phyloP scores from a whole-genome alignment of 768 basidiomycete genomes.

The Phanerodontia chrysosporium region DNA sequence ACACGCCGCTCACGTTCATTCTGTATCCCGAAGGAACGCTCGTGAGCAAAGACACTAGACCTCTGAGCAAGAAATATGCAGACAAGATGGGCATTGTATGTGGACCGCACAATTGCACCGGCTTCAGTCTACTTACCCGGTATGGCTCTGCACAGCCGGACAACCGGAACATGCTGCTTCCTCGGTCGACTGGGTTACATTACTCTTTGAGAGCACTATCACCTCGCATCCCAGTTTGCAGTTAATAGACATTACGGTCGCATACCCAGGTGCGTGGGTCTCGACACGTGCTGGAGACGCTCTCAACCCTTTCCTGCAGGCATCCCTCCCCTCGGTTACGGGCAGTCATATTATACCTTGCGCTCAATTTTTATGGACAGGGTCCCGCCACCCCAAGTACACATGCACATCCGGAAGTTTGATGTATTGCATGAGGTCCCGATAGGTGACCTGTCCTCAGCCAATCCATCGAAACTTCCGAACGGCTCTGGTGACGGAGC shows the following conservation, averaged over 20 bases:
- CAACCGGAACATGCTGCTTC: slow-evolving; percentile 76
- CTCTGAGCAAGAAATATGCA: slow-evolving; percentile 82
- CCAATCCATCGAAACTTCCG: slow-evolving; percentile 29
- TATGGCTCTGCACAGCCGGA: slow-evolving; percentile 51
- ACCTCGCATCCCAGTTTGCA: slow-evolving; percentile 70
- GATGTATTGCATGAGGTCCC: slow-evolving; percentile 64
- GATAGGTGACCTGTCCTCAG: slow-evolving; percentile 53
- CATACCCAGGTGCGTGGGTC: slow-evolving; percentile 70
- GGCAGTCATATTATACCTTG: slow-evolving; percentile 86
- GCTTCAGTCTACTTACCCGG: not conserved
- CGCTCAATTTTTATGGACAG: slow-evolving; percentile 83
- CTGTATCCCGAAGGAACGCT: slow-evolving; percentile 97
- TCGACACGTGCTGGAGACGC: not conserved
- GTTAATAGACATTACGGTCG: slow-evolving; percentile 86
- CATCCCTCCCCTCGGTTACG: slow-evolving; percentile 74
- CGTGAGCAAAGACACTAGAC: slow-evolving; percentile 81
- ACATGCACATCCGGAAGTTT: slow-evolving; percentile 83
- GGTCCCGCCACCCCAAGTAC: slow-evolving; percentile 77
- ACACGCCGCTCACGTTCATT: slow-evolving; percentile 74
- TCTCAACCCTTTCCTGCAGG: slow-evolving; percentile 37
- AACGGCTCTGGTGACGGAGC: slow-evolving; percentile 29
- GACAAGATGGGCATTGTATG: slow-evolving; percentile 86
- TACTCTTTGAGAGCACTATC: slow-evolving; percentile 79
- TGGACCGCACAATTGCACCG: slow-evolving; percentile 13
- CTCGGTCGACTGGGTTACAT: slow-evolving; percentile 87